These are phyloP conservation scores for Hyaloscypha bicolor DNA, from an alignment of 495 filamentous ascomycete genomes.

Conservation along the genomic window DNA sequence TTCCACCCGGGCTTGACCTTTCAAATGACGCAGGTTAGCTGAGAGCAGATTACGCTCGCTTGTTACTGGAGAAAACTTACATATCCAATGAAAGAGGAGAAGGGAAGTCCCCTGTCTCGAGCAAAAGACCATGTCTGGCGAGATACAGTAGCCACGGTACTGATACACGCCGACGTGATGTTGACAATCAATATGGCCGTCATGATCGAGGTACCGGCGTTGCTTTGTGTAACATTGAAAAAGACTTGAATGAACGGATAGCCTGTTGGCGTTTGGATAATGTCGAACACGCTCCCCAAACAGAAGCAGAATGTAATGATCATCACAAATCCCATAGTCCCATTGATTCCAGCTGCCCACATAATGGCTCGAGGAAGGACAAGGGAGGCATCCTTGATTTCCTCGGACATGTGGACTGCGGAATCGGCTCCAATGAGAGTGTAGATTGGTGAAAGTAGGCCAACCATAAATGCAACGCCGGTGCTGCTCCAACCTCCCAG, in stretches of 20 bases:
- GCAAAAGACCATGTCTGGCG: slow-evolving; percentile 58
- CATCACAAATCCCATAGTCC: slow-evolving; percentile 41
- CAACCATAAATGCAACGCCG: slow-evolving; percentile 47
- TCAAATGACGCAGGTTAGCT: slow-evolving; percentile 27
- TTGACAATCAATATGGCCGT: slow-evolving; percentile 46
- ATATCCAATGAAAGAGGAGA: slow-evolving; percentile 44
- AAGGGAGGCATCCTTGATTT: slow-evolving; percentile 48
- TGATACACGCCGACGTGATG: slow-evolving; percentile 38
- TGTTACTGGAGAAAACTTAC: slow-evolving; percentile 39
- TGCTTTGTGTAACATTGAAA: slow-evolving; percentile 43
- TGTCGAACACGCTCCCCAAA: slow-evolving; percentile 42
- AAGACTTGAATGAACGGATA: slow-evolving; percentile 57
- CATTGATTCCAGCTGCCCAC: slow-evolving; percentile 44
- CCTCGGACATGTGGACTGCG: slow-evolving; percentile 42
- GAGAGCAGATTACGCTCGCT: neutral
- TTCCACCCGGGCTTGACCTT: slow-evolving; percentile 41
- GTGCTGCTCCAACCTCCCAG: slow-evolving; percentile 41
- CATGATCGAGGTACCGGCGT: slow-evolving; percentile 46
- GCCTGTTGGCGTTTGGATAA: slow-evolving; percentile 36
- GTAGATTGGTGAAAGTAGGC: slow-evolving; percentile 45
- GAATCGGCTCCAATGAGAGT: slow-evolving; percentile 28
- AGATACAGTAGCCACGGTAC: slow-evolving; percentile 51
- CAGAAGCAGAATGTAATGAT: slow-evolving; percentile 50
- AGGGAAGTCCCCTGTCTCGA: slow-evolving; percentile 53
- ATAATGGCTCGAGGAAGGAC: slow-evolving; percentile 50